A percentile compares a stretch with the other conserved stretches of the same genome.
phyloP scores from a whole-genome alignment of 805 yeast genomes.

The Monosporozyma aquatica region DNA sequence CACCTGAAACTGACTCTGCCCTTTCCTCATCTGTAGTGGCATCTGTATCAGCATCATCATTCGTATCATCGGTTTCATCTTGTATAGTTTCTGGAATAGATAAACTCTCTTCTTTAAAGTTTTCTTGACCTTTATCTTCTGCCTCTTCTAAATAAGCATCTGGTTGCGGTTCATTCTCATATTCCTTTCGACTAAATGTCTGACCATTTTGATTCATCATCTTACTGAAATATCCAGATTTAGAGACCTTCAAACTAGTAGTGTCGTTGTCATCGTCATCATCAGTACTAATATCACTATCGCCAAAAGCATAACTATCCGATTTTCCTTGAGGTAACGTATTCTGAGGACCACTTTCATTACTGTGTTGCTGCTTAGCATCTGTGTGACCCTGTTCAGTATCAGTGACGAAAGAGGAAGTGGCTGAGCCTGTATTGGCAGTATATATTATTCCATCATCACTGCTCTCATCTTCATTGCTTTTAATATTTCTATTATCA shows the following conservation, averaged over 20 bases:
- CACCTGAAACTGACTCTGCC: no score
- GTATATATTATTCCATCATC: not conserved
- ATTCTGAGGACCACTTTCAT: no score
- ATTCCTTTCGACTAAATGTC: not conserved
- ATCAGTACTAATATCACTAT: not conserved
- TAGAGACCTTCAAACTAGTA: constrained; percentile 12
- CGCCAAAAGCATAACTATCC: no score
- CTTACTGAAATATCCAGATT: constrained; percentile 22
- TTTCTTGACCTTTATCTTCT: not conserved
- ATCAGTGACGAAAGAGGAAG: no score
- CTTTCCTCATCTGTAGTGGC: no score
- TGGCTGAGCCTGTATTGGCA: not conserved
- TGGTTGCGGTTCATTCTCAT: not conserved
- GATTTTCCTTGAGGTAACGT: no score
- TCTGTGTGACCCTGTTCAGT: no score
- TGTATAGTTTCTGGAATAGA: constrained; percentile 1
- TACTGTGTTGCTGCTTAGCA: not conserved
- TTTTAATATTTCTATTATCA: constrained; percentile 7
- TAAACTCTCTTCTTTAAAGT: not conserved
- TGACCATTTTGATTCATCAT: constrained; percentile 14
- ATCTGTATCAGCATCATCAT: not conserved
- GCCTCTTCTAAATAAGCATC: not conserved
- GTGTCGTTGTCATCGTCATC: constrained; percentile 13
- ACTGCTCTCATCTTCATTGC: not conserved
- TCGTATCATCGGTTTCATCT: not conserved